phyloP scores from a whole-genome alignment of 1,284 basidiomycete species.

The Ceratobasidium theobromae region DNA sequence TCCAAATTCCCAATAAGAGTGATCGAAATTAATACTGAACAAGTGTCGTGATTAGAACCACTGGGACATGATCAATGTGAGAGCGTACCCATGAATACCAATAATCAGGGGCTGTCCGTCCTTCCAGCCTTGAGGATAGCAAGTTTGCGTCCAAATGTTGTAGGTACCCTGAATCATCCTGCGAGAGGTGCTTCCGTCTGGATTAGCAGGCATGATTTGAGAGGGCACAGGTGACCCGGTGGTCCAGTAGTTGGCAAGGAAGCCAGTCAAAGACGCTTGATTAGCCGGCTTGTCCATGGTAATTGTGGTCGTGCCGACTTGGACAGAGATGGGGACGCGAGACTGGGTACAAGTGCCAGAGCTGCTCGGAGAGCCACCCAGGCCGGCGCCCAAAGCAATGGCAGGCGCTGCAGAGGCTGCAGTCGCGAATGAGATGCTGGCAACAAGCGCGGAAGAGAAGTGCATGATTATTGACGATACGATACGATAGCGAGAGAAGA shows the following conservation, averaged over 20 bases:
- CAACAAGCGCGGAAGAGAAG: conserved; percentile 22
- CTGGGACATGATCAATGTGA: not conserved
- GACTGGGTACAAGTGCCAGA: conserved; percentile 8
- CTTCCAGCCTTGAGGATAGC: conserved; percentile 35
- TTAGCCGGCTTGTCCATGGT: not conserved
- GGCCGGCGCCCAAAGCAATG: not conserved
- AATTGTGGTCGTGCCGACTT: conserved; percentile 9
- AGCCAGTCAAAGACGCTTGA: conserved; percentile 7
- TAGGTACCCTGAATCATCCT: conserved; percentile 35
- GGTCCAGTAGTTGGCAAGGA: conserved; percentile 13
- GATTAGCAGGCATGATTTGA: not conserved
- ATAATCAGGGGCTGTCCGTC: conserved; percentile 35
- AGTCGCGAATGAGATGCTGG: conserved; percentile 30
- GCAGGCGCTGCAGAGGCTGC: conserved; percentile 22
- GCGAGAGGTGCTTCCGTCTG: not conserved
- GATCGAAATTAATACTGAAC: conserved; percentile 40
- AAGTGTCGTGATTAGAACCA: not conserved
- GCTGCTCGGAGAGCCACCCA: not conserved
- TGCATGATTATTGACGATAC: conserved; percentile 23
- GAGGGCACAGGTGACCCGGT: conserved; percentile 9
- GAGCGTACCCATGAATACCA: conserved; percentile 39
- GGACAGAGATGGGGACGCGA: conserved; percentile 7
- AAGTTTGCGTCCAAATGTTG: conserved; percentile 37
- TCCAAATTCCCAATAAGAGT: conserved; percentile 42
- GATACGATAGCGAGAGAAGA: conserved; percentile 3